Evolutionary conservation across 768 basidiomycete genomes (phyloP), one percentile per base, ranked within the genome.

Genomic region (Boletus vinaceobasis): DNA sequence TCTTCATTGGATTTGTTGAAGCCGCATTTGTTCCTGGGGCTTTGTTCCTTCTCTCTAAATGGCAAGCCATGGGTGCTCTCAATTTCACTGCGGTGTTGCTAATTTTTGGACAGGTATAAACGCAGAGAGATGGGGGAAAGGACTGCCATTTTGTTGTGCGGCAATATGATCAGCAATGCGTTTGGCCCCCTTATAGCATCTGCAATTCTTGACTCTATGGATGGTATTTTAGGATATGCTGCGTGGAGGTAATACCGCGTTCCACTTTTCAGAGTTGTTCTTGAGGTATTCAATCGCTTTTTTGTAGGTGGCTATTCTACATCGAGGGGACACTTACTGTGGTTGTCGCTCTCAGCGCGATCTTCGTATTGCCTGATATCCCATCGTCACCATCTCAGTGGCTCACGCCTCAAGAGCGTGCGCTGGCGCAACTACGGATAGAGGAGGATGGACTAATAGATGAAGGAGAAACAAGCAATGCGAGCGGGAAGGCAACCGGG

Each of bases 111-210:
- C 32, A 68, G 88, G 90, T 91, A 91, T 74, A 88, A 76, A 53
- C 79, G 80, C 42, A 76, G 74, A 32, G 90, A 92, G 64, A 74
- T 92, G 38, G 89, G 86, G 38, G 73, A 83, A 48, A 76, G 88
- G 49, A 87, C 80, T 13, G 85, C 88, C 6, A 65, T 87, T 44
- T 75, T 91, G 31, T 80, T 79, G 38, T 88, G 87, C 56, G 90
- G 90, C 19, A 83, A 79, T 61, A 74, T 92, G 29, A 83, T 91
- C 49, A 84, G 83, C 51, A 93, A 92, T 74, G 90, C 89, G 0
- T 90, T 92, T 65, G 90, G 90, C 4, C 78, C 88, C 2, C 73
- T 93, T 13, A 80, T 93, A 48, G 88, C 90, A 11, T 87, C 88
- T 31, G 85, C 81, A 2, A 88, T 93, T 49, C 78, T 93, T 17